These are phyloP conservation scores for Rhododendron vialii DNA, from an alignment of 148 eudicot species.

Conservation along the genomic window DNA sequence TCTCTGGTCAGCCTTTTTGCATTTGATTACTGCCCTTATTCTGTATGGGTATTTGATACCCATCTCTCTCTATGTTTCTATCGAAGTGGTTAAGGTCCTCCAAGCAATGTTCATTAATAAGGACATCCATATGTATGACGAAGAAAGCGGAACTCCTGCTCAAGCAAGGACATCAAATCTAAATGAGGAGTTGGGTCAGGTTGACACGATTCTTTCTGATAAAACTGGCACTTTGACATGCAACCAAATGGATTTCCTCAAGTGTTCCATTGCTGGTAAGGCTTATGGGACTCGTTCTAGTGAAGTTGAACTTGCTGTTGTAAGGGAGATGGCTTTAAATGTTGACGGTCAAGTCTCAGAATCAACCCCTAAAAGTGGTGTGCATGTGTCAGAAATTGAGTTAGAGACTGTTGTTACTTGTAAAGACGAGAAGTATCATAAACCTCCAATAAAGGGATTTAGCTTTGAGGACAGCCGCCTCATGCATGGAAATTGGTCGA, in stretches of 20 bases:
- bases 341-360: slow-evolving; percentile 42
- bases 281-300: slow-evolving; percentile 74
- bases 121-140: slow-evolving; percentile 81
- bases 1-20: slow-evolving; percentile 16
- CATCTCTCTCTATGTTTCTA: slow-evolving; percentile 88
- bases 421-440: slow-evolving; percentile 8
- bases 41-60: slow-evolving; percentile 91
- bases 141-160: slow-evolving; percentile 83
- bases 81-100: slow-evolving; percentile 91
- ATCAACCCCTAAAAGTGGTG: not conserved
- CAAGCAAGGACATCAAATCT: slow-evolving; percentile 88
- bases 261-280: slow-evolving; percentile 82
- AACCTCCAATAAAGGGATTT: slow-evolving; percentile 61
- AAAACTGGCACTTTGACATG: slow-evolving; percentile 99
- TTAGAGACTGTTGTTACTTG: slow-evolving; percentile 42
- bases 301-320: slow-evolving; percentile 92
- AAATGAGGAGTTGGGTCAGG: slow-evolving; percentile 94
- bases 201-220: slow-evolving; percentile 94
- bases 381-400: slow-evolving; percentile 43
- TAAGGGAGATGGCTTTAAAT: slow-evolving; percentile 61
- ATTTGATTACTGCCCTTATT: slow-evolving; percentile 83
- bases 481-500: too few relatives aligned
- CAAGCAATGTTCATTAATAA: slow-evolving; percentile 86
- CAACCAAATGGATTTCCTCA: slow-evolving; percentile 93
- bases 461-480: slow-evolving; percentile 59